These are phyloP conservation scores for Rhizoclosmatium globosum DNA, from an alignment of 192 early-diverging fungal genomes.

Conservation along the genomic window DNA sequence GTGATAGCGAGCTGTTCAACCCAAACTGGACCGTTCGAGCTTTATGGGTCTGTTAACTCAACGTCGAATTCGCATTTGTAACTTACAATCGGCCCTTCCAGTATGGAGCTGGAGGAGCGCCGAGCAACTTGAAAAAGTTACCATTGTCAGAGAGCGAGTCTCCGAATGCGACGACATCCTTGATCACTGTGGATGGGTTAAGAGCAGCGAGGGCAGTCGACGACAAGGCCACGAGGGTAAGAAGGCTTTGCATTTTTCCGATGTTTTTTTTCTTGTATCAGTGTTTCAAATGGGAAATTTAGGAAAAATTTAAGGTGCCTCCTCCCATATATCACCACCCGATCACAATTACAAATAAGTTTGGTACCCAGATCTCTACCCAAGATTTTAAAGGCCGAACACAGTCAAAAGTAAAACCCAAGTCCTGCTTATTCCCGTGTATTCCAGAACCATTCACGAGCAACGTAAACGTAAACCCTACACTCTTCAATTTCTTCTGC, in stretches of 20 bases:
- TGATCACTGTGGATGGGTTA: not conserved
- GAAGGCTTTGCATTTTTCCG: not conserved
- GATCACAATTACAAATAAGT: too few species aligned
- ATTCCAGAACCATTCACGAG: too few species aligned
- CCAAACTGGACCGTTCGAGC: slow-evolving; percentile 47
- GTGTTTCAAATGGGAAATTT: not conserved
- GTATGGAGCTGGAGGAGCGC: too few species aligned
- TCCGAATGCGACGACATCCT: slow-evolving; percentile 58
- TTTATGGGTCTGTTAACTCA: not conserved
- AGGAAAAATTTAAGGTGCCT: not conserved
- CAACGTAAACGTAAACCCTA: too few species aligned
- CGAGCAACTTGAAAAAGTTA: too few species aligned
- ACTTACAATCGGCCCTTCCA: too few species aligned
- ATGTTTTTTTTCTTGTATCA: slow-evolving; percentile 1
- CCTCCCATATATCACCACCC: too few species aligned
- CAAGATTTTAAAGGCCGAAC: too few species aligned
- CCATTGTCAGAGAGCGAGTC: slow-evolving; percentile 43
- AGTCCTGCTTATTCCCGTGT: too few species aligned
- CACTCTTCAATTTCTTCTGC: too few species aligned
- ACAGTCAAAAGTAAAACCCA: too few species aligned
- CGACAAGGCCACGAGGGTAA: not conserved
- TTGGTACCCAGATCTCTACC: too few species aligned
- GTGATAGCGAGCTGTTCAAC: not conserved
- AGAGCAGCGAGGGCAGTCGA: not conserved
- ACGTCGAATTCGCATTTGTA: not conserved